Percentiles rank a stretch among this genome's conserved stretches.
These are phyloP conservation scores for Hypoxylon sp. DNA, from an alignment of 2,329 filamentous ascomycete genomes.

Conservation along the genomic window DNA sequence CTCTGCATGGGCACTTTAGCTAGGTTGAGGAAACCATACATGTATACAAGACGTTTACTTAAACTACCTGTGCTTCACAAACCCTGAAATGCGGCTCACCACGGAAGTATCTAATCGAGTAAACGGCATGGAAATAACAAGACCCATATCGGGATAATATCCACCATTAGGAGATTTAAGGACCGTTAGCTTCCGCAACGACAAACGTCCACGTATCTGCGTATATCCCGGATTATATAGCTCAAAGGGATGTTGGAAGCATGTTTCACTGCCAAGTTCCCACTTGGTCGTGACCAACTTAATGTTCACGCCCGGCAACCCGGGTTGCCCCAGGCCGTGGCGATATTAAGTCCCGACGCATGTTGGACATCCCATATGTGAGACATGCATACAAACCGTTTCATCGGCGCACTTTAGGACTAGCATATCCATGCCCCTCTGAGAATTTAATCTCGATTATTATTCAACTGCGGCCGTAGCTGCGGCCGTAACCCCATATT, in stretches of 20 bases:
- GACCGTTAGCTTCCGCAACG: constrained; percentile 1
- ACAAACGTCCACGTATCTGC: constrained; percentile 16
- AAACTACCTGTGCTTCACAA: neutral
- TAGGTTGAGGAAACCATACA: neutral
- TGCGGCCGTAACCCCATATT: constrained; percentile 34
- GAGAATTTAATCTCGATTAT: constrained; percentile 27
- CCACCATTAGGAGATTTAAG: constrained; percentile 39
- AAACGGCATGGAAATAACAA: constrained; percentile 6
- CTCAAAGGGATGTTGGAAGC: neutral
- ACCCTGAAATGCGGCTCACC: neutral
- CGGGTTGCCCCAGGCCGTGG: constrained; percentile 3
- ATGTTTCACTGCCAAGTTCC: constrained; percentile 8
- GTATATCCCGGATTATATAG: constrained; percentile 10
- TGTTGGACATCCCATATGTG: constrained; percentile 25
- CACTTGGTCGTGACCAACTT: neutral
- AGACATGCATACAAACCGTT: constrained; percentile 35
- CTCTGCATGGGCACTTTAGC: neutral
- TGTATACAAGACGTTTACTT: neutral
- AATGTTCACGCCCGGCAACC: neutral
- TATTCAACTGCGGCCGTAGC: constrained; percentile 25
- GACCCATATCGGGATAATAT: constrained; percentile 31
- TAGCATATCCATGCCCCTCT: constrained; percentile 29
- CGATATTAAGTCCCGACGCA: constrained; percentile 28
- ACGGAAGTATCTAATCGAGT: constrained; percentile 2
- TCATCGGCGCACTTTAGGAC: constrained; percentile 35